A percentile compares a stretch with the other conserved stretches of the same genome.
Conservation (phyloP, 306 rosid species). For the Medicago lupulina region DNA sequence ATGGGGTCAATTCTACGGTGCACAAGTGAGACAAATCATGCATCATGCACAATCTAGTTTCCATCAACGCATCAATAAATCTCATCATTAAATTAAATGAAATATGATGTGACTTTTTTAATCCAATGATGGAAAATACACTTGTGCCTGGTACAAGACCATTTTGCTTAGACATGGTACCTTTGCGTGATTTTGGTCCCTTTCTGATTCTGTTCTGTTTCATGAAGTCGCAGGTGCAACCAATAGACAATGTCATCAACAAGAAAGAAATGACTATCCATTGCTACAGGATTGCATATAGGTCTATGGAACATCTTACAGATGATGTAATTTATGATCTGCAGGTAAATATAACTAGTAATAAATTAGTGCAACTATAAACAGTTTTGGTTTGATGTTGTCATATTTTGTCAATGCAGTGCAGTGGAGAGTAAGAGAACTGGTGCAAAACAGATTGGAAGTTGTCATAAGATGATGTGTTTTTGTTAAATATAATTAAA, state of each 20-base stretch:
- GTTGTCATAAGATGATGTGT: too few species aligned
- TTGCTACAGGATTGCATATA: conserved; percentile 89
- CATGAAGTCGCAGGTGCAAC: conserved; percentile 67
- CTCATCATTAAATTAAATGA: too few species aligned
- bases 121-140: too few species aligned
- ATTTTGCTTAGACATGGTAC: too few species aligned
- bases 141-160: too few species aligned
- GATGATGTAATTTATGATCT: conserved; percentile 85
- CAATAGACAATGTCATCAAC: conserved; percentile 95
- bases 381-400: conserved; percentile 3
- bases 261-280: conserved; percentile 97
- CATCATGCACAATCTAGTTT: too few species aligned
- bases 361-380: conserved; percentile 6
- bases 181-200: neutral
- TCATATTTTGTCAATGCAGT: conserved; percentile 24
- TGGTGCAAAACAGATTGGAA: too few species aligned
- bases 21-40: too few species aligned
- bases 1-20: too few species aligned
- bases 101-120: too few species aligned
- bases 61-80: neutral
- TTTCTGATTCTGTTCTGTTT: conserved; percentile 38
- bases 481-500: too few species aligned
- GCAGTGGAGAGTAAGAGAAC: too few species aligned
- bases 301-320: conserved; percentile 97
- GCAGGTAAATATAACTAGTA: conserved; percentile 45